These are phyloP conservation scores for Monosiga brevicollis DNA, from an alignment of 78 protist species.

Conservation along the genomic window DNA sequence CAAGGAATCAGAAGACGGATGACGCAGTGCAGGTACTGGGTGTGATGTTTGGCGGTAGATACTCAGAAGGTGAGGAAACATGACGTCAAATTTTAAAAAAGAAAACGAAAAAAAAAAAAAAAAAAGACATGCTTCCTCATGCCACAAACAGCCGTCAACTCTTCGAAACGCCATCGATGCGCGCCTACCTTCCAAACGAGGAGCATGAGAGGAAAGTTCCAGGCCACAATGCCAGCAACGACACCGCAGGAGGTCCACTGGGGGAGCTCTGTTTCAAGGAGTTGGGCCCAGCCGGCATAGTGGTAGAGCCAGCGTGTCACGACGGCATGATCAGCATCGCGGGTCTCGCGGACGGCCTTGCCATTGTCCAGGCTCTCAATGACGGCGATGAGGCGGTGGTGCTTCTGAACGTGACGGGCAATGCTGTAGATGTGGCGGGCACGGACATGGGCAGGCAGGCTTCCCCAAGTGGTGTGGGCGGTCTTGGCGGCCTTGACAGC, in stretches of 20 bases:
- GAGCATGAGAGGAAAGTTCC: conserved; percentile 56
- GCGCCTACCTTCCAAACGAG: conserved; percentile 29
- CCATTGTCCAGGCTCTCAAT: conserved; percentile 25
- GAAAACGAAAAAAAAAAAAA: too few relatives aligned
- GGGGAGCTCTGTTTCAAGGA: conserved; percentile 5
- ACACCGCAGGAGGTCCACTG: conserved; percentile 23
- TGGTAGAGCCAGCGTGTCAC: not conserved
- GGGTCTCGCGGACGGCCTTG: conserved; percentile 17
- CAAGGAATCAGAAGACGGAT: too few relatives aligned
- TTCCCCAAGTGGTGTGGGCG: not conserved
- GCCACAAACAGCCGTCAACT: too few relatives aligned
- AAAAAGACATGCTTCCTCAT: too few relatives aligned
- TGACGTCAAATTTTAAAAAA: too few relatives aligned
- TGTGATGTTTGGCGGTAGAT: too few relatives aligned
- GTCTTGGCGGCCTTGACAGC: conserved; percentile 5
- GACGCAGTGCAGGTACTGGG: too few relatives aligned
- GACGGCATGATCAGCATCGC: not conserved
- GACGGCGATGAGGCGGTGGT: conserved; percentile 1
- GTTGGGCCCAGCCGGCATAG: conserved; percentile 30
- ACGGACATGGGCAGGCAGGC: conserved; percentile 2
- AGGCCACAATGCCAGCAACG: conserved; percentile 24
- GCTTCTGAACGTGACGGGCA: conserved; percentile 20
- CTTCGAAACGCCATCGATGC: too few relatives aligned
- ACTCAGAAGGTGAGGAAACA: too few relatives aligned
- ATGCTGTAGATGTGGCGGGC: conserved; percentile 14